These are phyloP conservation scores for Cardamine resedifolia DNA, from an alignment of 345 rosid genomes.

Conservation along the genomic window DNA sequence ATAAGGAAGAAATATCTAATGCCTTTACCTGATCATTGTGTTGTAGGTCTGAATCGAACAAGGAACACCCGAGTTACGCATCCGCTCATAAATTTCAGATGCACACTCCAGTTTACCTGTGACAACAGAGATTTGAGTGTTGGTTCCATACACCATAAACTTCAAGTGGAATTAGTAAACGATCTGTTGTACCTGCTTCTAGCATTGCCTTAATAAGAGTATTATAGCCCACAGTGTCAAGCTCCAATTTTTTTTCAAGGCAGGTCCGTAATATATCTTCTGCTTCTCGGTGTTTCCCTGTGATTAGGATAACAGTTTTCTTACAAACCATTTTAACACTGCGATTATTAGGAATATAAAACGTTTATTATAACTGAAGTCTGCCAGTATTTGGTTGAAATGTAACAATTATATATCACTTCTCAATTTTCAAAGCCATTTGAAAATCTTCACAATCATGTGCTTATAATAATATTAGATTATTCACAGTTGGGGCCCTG, in stretches of 20 bases:
- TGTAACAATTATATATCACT: background rate
- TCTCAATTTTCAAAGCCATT: background rate
- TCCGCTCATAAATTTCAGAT: slow-evolving; percentile 55
- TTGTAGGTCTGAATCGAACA: slow-evolving; percentile 72
- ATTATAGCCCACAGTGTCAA: slow-evolving; percentile 80
- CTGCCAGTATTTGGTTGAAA: background rate
- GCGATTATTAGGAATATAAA: too few species aligned
- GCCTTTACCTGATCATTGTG: slow-evolving; percentile 68
- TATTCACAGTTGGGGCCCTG: background rate
- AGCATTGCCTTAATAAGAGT: slow-evolving; percentile 87
- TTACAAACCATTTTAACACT: background rate
- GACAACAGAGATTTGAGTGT: slow-evolving; percentile 21
- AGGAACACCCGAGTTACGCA: slow-evolving; percentile 56
- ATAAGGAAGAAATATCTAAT: background rate
- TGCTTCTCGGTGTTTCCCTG: slow-evolving; percentile 77
- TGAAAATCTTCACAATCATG: too few species aligned
- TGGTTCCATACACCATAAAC: slow-evolving; percentile 14
- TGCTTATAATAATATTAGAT: slow-evolving; percentile 10
- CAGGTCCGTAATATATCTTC: slow-evolving; percentile 48
- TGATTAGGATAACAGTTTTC: slow-evolving; percentile 17
- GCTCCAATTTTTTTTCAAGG: slow-evolving; percentile 47
- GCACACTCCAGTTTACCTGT: slow-evolving; percentile 71
- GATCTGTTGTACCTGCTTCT: slow-evolving; percentile 60
- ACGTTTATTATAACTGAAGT: background rate
- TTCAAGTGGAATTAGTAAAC: slow-evolving; percentile 1